These are phyloP conservation scores for Pelargonium australe DNA, from an alignment of 441 rosid species.

Conservation along the genomic window DNA sequence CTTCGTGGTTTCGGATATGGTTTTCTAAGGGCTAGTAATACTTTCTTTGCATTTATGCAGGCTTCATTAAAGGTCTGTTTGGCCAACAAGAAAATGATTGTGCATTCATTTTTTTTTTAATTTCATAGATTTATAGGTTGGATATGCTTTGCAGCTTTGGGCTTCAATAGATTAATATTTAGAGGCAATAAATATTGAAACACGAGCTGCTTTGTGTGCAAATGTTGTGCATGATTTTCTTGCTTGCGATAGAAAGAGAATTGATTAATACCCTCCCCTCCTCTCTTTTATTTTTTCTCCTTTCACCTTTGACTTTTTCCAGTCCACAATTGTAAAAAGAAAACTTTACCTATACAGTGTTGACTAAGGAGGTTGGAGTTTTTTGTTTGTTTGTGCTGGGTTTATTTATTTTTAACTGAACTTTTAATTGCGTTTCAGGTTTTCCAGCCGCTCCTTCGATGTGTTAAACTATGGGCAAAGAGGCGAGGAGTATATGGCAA, in stretches of 20 bases:
- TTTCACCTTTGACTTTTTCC: too few relatives aligned
- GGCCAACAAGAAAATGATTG: neutral
- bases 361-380: too few relatives aligned
- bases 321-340: too few relatives aligned
- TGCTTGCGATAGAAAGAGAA: too few relatives aligned
- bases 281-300: too few relatives aligned
- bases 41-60: neutral
- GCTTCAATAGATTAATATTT: constrained; percentile 3
- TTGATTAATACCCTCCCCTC: too few relatives aligned
- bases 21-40: neutral
- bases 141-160: neutral
- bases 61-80: neutral
- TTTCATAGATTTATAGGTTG: neutral
- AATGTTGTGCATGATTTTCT: too few relatives aligned
- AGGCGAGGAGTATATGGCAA: constrained; percentile 54
- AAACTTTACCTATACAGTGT: too few relatives aligned
- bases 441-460: constrained; percentile 44
- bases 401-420: neutral
- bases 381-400: neutral
- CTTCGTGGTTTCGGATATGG: neutral
- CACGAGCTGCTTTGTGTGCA: too few relatives aligned
- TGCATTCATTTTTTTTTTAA: neutral
- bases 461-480: constrained; percentile 53
- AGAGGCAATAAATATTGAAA: neutral
- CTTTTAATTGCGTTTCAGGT: constrained; percentile 27